Evolutionary conservation across 2,329 filamentous ascomycete genomes (phyloP), one percentile per base, ranked within the genome.

Genomic region (Calcarisporium arbuscula): DNA sequence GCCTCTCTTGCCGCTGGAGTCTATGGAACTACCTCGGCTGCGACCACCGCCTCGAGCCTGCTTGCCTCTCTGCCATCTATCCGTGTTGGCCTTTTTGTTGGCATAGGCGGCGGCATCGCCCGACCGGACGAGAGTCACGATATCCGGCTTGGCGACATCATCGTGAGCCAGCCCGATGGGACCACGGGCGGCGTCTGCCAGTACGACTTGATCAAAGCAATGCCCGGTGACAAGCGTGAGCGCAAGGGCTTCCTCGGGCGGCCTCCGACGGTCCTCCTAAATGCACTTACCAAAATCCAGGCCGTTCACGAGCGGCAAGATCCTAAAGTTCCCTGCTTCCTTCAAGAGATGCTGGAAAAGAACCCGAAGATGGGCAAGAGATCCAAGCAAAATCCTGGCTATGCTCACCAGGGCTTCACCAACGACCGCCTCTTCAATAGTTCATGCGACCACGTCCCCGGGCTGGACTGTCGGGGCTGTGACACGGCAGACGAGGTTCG

Each of bases 81-180:
- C 32, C 19, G 36, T 16, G 30, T 42, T 21, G 40, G 40, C 19
- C 30, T 43, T 28, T 27, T 43, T 16, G 40, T 43, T 10, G 40
- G 40, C 11, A 43, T 40, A 28, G 37, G 34, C 14, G 37, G 35
- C 30, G 40, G 37, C 22, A 40, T 40, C 28, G 30, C 40, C 12
- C 28, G 34, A 17, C 34, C 37, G 18, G 30, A 40, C 27, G 19
- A 10, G 16, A 32, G 19, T 19, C 30, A 23, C 25, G 44, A 48
- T 10, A 38, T 48, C 22, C 40, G 42, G 2, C 39, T 48, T 4
- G 44, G 46, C 18, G 44, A 47, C 7, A 19, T 48, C n/a, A 44
- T 39, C 2, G 39, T 47, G 2, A 45, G 44, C 37, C 32, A 32
- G 6, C 42, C 42, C 1, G 28, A 36, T 19, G 35, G 16, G 5